These are phyloP conservation scores for Globisporangium emineosum DNA, from an alignment of 352 stramenopile species.

Conservation along the genomic window DNA sequence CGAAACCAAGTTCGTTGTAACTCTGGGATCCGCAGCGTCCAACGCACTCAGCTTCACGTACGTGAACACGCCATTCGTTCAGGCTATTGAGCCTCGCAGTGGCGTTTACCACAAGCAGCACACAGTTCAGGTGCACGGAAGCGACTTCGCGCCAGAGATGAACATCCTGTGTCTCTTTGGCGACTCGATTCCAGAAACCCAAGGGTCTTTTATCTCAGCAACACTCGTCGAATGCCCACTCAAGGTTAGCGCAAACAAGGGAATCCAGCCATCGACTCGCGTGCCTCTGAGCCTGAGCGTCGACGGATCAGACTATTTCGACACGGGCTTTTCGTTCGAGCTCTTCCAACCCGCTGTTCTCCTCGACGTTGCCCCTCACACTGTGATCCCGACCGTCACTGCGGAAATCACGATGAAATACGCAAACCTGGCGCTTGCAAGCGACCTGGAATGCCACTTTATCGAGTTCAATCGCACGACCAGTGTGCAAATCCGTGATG, in stretches of 20 bases:
- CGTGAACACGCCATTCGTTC: conserved; percentile 24
- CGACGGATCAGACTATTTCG: conserved; percentile 24
- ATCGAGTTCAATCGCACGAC: conserved; percentile 25
- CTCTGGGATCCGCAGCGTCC: conserved; percentile 23
- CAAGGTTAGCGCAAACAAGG: background rate
- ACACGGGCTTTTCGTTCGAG: conserved; percentile 32
- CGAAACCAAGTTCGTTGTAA: conserved; percentile 19
- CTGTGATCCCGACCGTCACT: conserved; percentile 26
- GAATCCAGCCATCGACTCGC: background rate
- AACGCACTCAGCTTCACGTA: conserved; percentile 27
- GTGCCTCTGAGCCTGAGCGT: conserved; percentile 32
- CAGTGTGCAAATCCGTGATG: conserved; percentile 22
- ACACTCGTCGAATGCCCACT: conserved; percentile 11
- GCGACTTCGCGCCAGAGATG: conserved; percentile 20
- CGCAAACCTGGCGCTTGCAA: conserved; percentile 18
- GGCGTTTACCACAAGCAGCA: conserved; percentile 27
- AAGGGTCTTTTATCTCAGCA: conserved; percentile 1
- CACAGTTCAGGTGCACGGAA: conserved; percentile 21
- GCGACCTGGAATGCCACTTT: conserved; percentile 30
- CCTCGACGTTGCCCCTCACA: conserved; percentile 17
- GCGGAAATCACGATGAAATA: conserved; percentile 22
- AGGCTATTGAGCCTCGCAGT: conserved; percentile 21
- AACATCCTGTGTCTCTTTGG: conserved; percentile 30
- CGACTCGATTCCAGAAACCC: background rate
- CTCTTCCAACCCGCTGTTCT: conserved; percentile 23